A percentile compares a stretch with the other conserved stretches of the same genome.
phyloP scores from a whole-genome alignment of 2,329 filamentous ascomycete genomes.

The Penicillium sp. region DNA sequence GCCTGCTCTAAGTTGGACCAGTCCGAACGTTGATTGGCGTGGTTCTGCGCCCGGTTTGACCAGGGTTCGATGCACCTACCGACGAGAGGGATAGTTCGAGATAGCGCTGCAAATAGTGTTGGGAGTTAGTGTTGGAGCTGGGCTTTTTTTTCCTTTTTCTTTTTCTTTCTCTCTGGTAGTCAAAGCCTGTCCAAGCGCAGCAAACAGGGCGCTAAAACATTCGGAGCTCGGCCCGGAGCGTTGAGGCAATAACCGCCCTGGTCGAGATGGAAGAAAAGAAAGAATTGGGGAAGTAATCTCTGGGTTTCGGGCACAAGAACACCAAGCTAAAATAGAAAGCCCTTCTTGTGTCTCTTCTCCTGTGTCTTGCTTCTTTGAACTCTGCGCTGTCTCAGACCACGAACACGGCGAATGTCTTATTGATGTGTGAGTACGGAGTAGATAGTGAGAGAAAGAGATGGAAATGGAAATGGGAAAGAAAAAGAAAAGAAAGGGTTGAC shows the following conservation, averaged over 20 bases:
- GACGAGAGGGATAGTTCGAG: background rate
- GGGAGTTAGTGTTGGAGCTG: background rate
- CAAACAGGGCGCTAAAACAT: constrained; percentile 32
- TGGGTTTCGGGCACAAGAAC: background rate
- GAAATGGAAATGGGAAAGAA: constrained; percentile 5
- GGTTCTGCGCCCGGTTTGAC: constrained; percentile 18
- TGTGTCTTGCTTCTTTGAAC: background rate
- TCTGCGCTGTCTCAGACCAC: constrained; percentile 18
- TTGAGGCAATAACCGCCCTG: constrained; percentile 11
- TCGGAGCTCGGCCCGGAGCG: constrained; percentile 23
- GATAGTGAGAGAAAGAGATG: constrained; percentile 1
- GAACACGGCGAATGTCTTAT: constrained; percentile 12
- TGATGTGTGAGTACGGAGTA: background rate
- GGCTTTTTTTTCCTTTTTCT: too few species aligned
- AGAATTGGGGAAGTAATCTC: background rate
- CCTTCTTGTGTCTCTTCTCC: background rate
- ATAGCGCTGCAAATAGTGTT: background rate
- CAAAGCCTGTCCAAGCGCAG: constrained; percentile 13
- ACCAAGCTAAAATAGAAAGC: background rate
- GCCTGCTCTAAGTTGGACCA: constrained; percentile 22
- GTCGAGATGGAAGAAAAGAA: constrained; percentile 8
- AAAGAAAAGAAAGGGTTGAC: constrained; percentile 13
- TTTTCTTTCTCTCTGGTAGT: background rate
- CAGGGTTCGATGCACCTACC: constrained; percentile 2
- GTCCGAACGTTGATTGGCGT: constrained; percentile 30